phyloP scores from a whole-genome alignment of 202 grass and related monocot species.

The Thinopyrum obtusiflorum region DNA sequence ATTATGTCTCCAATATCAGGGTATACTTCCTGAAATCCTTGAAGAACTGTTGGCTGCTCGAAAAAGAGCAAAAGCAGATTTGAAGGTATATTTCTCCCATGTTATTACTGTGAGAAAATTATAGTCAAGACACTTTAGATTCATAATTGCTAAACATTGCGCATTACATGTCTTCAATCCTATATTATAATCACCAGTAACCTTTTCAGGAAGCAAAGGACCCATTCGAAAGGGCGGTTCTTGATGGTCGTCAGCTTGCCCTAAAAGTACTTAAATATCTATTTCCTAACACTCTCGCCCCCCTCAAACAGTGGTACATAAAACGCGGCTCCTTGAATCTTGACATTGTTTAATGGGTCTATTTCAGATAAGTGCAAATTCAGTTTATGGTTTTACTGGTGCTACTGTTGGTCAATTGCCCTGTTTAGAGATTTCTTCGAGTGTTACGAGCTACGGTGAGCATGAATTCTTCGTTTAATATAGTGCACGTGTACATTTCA shows the following conservation, averaged over 20 bases:
- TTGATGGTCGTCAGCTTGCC: constrained; percentile 95
- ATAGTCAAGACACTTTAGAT: neutral
- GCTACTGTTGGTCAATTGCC: constrained; percentile 91
- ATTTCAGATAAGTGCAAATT: constrained; percentile 91
- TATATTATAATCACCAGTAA: constrained; percentile 17
- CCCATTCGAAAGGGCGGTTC: constrained; percentile 94
- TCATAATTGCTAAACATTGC: constrained; percentile 27
- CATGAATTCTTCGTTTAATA: neutral
- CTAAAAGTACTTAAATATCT: constrained; percentile 63
- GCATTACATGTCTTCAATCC: constrained; percentile 21
- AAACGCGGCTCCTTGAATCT: neutral
- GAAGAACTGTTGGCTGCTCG: constrained; percentile 93
- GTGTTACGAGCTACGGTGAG: constrained; percentile 95
- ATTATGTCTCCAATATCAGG: constrained; percentile 47
- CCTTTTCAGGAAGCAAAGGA: constrained; percentile 86
- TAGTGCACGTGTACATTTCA: neutral
- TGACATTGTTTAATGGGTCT: constrained; percentile 4
- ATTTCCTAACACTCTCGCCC: constrained; percentile 11
- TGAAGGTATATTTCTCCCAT: constrained; percentile 68
- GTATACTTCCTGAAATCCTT: constrained; percentile 98
- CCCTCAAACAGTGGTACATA: neutral
- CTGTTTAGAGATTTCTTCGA: constrained; percentile 98
- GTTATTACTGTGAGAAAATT: constrained; percentile 16
- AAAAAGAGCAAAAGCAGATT: constrained; percentile 99
- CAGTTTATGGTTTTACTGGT: constrained; percentile 99